A percentile compares a stretch with the other conserved stretches of the same genome.
Conservation (phyloP, 176 grass and related monocot species). For the Oryza glaberrima region DNA sequence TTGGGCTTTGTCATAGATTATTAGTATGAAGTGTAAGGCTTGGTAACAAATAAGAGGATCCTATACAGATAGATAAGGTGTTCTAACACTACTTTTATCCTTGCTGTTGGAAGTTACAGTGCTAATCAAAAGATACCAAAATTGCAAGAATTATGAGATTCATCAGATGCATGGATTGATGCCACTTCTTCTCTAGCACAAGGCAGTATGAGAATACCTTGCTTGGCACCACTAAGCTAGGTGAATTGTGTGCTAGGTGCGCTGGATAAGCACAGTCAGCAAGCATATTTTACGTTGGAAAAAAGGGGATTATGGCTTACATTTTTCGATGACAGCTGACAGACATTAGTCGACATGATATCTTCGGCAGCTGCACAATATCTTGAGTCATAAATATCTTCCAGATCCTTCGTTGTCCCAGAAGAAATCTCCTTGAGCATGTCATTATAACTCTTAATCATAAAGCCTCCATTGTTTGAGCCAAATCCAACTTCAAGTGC, state of each 20-base stretch:
- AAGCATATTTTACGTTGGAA: conserved; percentile 2
- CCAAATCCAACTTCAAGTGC: conserved; percentile 56
- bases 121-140: not conserved
- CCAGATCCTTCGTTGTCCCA: conserved; percentile 58
- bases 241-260: not conserved
- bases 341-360: conserved; percentile 61
- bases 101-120: not conserved
- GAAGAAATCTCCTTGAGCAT: conserved; percentile 70
- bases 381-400: conserved; percentile 74
- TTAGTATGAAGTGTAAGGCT: not conserved
- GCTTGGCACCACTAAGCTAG: not conserved
- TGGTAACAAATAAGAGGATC: conserved; percentile 8
- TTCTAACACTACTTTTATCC: conserved; percentile 17
- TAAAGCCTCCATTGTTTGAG: conserved; percentile 58
- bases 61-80: not conserved
- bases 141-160: conserved; percentile 4
- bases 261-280: not conserved
- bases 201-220: conserved; percentile 11
- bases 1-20: conserved; percentile 13
- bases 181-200: conserved; percentile 20
- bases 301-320: conserved; percentile 38
- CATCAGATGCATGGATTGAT: conserved; percentile 19
- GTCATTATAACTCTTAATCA: conserved; percentile 72
- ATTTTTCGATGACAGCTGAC: conserved; percentile 53
- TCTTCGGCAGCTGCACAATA: conserved; percentile 64